Percentiles rank a stretch among this genome's conserved stretches.
Evolutionary conservation across 78 protist species (phyloP).

Genomic region (slime mould (Dictyostelium discoideum)): DNA sequence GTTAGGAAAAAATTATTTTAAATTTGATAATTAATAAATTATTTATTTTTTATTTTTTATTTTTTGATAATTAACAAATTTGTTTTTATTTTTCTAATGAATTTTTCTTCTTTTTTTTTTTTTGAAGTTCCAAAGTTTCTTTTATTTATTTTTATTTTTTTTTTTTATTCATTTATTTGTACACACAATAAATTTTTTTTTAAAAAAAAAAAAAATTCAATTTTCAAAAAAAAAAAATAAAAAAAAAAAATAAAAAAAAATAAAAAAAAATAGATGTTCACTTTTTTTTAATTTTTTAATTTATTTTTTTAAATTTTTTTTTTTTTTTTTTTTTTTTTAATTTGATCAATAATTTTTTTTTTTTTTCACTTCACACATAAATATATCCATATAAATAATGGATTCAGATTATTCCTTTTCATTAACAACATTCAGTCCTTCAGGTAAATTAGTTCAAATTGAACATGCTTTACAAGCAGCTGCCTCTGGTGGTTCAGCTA

Average conservation of each 20-base stretch:
- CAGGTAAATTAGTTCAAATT: conserved; percentile 99
- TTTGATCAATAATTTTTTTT: background rate
- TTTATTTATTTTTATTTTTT: too few species aligned
- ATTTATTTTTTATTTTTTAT: too few species aligned
- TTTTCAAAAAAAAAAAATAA: background rate
- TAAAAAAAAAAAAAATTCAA: too few species aligned
- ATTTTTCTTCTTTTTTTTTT: too few species aligned
- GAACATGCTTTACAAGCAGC: conserved; percentile 99
- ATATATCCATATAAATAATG: background rate
- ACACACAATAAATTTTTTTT: too few species aligned
- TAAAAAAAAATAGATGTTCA: background rate
- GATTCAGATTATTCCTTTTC: conserved; percentile 93
- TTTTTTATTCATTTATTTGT: too few species aligned
- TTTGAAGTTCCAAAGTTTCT: background rate
- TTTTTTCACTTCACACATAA: background rate
- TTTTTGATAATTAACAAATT: too few species aligned
- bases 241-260: background rate
- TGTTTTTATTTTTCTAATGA: too few species aligned
- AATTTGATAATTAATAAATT: too few species aligned
- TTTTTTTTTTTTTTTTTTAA: background rate
- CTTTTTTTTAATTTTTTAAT: background rate
- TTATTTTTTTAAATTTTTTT: background rate
- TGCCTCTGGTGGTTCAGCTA: conserved; percentile 92
- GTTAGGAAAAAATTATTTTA: too few species aligned
- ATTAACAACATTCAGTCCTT: conserved; percentile 99